A percentile compares a stretch with the other conserved stretches of the same genome.
Conservation (phyloP, 2,329 filamentous ascomycete genomes). For the Trichocomaceae sp. region DNA sequence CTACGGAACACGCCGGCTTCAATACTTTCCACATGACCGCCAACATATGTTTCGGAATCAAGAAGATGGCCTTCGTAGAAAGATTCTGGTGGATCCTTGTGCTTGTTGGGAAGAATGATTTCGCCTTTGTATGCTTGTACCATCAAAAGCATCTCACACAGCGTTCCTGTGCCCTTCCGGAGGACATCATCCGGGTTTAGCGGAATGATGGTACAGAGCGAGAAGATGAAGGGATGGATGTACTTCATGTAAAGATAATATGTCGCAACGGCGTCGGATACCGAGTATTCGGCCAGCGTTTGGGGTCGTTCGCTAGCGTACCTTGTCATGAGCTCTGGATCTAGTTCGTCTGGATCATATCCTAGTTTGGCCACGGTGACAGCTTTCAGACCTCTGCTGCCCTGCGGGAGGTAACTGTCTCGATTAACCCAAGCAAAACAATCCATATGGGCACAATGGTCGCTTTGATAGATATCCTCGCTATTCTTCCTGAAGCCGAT, state of each 20-base stretch:
- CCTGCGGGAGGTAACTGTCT: constrained; percentile 95
- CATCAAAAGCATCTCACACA: constrained; percentile 99
- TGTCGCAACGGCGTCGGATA: constrained; percentile 96
- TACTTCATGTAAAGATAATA: constrained; percentile 99
- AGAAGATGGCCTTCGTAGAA: constrained; percentile 97
- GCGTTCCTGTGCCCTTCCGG: constrained; percentile 90
- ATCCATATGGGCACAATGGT: constrained; percentile 97
- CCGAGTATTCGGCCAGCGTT: constrained; percentile 92
- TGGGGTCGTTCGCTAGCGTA: constrained; percentile 82
- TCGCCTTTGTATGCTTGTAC: constrained; percentile 90
- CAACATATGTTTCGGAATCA: constrained; percentile 96
- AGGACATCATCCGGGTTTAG: constrained; percentile 87
- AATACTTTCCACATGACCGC: constrained; percentile 97
- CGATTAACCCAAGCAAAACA: constrained; percentile 98
- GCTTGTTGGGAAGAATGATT: constrained; percentile 94
- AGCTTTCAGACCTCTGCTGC: constrained; percentile 92
- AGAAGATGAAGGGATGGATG: constrained; percentile 99
- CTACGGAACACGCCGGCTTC: constrained; percentile 95
- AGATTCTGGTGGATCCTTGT: constrained; percentile 79
- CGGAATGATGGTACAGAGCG: constrained; percentile 91
- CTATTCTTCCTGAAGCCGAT: constrained; percentile 94
- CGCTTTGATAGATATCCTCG: constrained; percentile 94
- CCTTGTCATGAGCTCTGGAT: constrained; percentile 94
- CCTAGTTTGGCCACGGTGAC: constrained; percentile 97
- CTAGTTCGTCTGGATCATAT: constrained; percentile 95